phyloP scores from a whole-genome alignment of 176 grass and related monocot species.

The Zoysia pacifica region DNA sequence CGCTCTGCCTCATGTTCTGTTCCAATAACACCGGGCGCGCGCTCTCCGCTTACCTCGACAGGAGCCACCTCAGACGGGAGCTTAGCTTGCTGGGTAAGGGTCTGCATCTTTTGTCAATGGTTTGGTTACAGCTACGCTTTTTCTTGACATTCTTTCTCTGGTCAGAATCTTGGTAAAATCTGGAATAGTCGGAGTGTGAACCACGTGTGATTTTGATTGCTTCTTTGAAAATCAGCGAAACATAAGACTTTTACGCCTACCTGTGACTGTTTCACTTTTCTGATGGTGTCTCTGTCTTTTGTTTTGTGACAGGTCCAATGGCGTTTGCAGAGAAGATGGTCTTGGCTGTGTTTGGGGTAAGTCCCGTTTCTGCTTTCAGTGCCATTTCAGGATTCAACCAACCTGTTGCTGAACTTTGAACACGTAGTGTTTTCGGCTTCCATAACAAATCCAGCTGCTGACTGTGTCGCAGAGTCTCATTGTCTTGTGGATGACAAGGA shows the following conservation, averaged over 20 bases:
- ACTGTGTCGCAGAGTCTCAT: constrained; percentile 60
- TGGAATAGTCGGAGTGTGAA: constrained; percentile 36
- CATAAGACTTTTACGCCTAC: not conserved
- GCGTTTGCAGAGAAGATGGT: constrained; percentile 98
- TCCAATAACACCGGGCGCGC: constrained; percentile 58
- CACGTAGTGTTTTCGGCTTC: too few species aligned
- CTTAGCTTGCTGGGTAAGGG: constrained; percentile 67
- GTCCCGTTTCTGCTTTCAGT: not conserved
- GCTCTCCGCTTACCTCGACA: constrained; percentile 77
- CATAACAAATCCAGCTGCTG: not conserved
- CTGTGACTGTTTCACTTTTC: not conserved
- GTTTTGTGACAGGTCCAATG: constrained; percentile 68
- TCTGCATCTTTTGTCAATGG: not conserved
- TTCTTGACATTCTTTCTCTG: constrained; percentile 36
- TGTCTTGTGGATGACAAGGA: constrained; percentile 84
- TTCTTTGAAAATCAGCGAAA: not conserved
- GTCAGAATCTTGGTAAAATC: not conserved
- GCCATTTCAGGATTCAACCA: not conserved
- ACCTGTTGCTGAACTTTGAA: not conserved
- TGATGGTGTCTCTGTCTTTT: constrained; percentile 2
- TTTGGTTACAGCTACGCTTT: not conserved
- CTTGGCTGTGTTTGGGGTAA: constrained; percentile 77
- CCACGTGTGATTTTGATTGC: not conserved
- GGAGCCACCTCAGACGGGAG: constrained; percentile 74
- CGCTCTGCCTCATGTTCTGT: constrained; percentile 75